phyloP scores from a whole-genome alignment of 306 rosid genomes.

The Cucurbita pepo region DNA sequence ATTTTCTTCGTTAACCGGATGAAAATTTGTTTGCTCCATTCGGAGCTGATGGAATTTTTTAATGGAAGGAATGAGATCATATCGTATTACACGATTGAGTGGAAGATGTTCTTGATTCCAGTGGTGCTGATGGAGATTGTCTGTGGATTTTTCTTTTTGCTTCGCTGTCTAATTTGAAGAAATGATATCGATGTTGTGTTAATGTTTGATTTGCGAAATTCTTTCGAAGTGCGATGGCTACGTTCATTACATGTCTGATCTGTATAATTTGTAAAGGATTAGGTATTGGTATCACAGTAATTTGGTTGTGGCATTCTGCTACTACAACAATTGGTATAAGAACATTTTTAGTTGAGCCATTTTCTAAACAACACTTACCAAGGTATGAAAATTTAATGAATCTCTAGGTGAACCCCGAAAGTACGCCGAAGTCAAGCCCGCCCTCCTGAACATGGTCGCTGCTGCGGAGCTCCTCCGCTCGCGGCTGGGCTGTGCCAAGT shows the following conservation, averaged over 20 bases:
- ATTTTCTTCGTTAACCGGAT: background rate
- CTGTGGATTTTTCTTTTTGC: background rate
- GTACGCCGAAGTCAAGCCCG: no score
- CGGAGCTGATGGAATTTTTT: background rate
- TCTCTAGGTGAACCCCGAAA: no score
- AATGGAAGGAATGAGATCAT: background rate
- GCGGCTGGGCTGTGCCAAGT: conserved; percentile 33
- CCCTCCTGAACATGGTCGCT: conserved; percentile 58
- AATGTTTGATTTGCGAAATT: background rate
- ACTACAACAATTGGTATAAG: no score
- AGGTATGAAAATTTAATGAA: conserved; percentile 21
- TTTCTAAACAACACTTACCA: conserved; percentile 25
- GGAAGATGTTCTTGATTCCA: background rate
- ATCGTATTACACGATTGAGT: background rate
- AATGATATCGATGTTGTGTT: background rate
- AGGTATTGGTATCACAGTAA: no score
- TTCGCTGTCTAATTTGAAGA: background rate
- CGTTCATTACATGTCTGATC: background rate
- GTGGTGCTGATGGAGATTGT: background rate
- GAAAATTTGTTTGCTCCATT: background rate
- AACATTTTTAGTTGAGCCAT: no score
- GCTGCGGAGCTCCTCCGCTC: conserved; percentile 61
- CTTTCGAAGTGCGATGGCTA: background rate
- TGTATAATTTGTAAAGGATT: background rate
- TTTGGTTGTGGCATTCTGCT: background rate